phyloP scores from a whole-genome alignment of 805 yeast species.

The Kuraishia ogatae region DNA sequence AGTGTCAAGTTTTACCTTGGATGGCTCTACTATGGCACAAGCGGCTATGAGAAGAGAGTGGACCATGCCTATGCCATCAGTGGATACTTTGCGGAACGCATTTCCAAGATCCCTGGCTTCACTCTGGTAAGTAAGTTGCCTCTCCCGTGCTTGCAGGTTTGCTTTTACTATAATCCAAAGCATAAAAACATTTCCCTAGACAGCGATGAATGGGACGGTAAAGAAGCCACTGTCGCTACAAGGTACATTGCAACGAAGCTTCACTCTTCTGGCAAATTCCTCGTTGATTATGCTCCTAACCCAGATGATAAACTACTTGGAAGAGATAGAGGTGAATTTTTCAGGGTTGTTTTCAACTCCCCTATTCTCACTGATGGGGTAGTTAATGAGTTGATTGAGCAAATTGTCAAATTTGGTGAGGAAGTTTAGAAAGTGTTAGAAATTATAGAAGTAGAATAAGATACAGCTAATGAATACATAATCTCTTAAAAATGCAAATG shows the following conservation, averaged over 20 bases:
- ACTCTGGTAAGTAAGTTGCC: constrained; percentile 44
- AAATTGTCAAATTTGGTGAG: constrained; percentile 28
- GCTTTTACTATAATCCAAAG: constrained; percentile 60
- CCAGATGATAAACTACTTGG: constrained; percentile 30
- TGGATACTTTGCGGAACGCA: constrained; percentile 44
- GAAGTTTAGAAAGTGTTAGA: constrained; percentile 3
- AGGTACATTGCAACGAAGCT: constrained; percentile 51
- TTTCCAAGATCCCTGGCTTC: constrained; percentile 35
- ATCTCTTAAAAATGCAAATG: not conserved
- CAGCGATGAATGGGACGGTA: constrained; percentile 14
- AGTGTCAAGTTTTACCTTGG: constrained; percentile 69
- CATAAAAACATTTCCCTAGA: constrained; percentile 7
- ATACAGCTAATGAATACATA: not conserved
- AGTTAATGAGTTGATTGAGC: constrained; percentile 34
- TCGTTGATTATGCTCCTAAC: constrained; percentile 74
- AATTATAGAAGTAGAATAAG: not conserved
- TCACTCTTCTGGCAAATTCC: constrained; percentile 54
- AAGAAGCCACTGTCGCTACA: constrained; percentile 45
- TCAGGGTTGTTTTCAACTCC: constrained; percentile 76
- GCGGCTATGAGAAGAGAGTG: constrained; percentile 57
- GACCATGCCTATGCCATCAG: constrained; percentile 68
- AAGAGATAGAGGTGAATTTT: constrained; percentile 62
- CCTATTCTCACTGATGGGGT: constrained; percentile 42
- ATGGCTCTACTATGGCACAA: constrained; percentile 72
- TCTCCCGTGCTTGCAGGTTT: constrained; percentile 77